Evolutionary conservation across 2,329 filamentous ascomycete genomes (phyloP).

Genomic region (Metarhizium anisopliae): DNA sequence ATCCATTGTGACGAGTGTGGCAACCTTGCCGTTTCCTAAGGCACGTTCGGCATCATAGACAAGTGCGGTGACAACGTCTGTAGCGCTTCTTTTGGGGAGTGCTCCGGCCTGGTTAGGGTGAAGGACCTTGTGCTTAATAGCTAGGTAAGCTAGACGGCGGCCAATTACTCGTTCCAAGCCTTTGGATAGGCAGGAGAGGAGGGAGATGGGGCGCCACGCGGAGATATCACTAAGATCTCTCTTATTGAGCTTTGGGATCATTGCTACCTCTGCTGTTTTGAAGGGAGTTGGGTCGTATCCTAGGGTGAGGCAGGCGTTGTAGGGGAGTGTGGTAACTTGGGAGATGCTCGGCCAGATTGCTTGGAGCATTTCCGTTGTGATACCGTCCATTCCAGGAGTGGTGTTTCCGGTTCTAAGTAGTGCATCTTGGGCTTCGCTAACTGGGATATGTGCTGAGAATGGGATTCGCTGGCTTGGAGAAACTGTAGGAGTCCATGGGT

Average conservation of each 20-base stretch:
- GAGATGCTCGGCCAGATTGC: neutral
- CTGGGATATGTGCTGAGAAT: neutral
- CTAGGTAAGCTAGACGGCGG: neutral
- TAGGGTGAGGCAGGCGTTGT: neutral
- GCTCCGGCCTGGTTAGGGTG: neutral
- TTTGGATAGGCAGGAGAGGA: neutral
- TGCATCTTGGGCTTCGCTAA: neutral
- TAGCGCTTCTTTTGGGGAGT: neutral
- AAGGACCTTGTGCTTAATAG: neutral
- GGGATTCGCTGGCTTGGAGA: neutral
- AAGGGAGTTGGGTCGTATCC: neutral
- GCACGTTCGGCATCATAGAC: neutral
- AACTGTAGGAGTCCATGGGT: neutral
- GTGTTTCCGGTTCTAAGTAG: neutral
- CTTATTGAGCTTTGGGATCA: neutral
- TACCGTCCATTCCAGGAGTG: neutral
- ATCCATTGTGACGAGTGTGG: neutral
- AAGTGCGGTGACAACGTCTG: neutral
- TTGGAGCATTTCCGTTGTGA: neutral
- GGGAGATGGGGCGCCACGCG: neutral
- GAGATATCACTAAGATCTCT: neutral
- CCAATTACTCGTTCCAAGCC: neutral
- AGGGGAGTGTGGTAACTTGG: neutral
- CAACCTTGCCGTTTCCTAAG: neutral
- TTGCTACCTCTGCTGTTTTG: neutral